phyloP scores from a whole-genome alignment of 2,329 filamentous ascomycete species.

The Colletotrichum destructivum region DNA sequence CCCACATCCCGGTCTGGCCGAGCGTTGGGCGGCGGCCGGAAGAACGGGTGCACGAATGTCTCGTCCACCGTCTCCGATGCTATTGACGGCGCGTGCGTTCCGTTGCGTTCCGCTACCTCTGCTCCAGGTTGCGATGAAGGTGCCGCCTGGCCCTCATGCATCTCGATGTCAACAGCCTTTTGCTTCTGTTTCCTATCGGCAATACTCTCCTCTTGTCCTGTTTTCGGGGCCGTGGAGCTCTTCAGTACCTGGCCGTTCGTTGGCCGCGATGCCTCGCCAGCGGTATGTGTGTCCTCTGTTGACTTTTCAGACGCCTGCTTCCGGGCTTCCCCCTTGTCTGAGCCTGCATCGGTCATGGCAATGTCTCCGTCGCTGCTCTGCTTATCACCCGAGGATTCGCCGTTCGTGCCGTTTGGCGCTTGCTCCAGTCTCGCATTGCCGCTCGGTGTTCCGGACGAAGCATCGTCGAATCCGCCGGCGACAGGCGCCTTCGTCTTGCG shows the following conservation, averaged over 20 bases:
- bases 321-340: constrained; percentile 19
- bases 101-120: constrained; percentile 5
- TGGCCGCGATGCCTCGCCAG: constrained; percentile 43
- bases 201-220: constrained; percentile 22
- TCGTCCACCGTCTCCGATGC: constrained; percentile 53
- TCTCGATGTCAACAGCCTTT: constrained; percentile 32
- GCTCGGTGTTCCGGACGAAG: constrained; percentile 43
- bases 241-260: constrained; percentile 18
- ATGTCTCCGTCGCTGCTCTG: constrained; percentile 43
- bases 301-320: constrained; percentile 23
- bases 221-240: constrained; percentile 31
- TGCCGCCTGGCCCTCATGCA: constrained; percentile 19
- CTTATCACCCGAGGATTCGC: constrained; percentile 40
- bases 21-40: constrained; percentile 74
- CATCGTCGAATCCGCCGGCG: constrained; percentile 6
- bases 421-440: constrained; percentile 30
- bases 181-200: constrained; percentile 38
- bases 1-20: constrained; percentile 79
- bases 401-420: constrained; percentile 44
- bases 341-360: constrained; percentile 44
- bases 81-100: constrained; percentile 35
- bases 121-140: constrained; percentile 8
- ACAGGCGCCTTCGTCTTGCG: constrained; percentile 36
- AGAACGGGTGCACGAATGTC: constrained; percentile 81
- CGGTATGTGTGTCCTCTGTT: constrained; percentile 25